phyloP scores from a whole-genome alignment of 2,329 filamentous ascomycete species.

The Curvularia sp. region DNA sequence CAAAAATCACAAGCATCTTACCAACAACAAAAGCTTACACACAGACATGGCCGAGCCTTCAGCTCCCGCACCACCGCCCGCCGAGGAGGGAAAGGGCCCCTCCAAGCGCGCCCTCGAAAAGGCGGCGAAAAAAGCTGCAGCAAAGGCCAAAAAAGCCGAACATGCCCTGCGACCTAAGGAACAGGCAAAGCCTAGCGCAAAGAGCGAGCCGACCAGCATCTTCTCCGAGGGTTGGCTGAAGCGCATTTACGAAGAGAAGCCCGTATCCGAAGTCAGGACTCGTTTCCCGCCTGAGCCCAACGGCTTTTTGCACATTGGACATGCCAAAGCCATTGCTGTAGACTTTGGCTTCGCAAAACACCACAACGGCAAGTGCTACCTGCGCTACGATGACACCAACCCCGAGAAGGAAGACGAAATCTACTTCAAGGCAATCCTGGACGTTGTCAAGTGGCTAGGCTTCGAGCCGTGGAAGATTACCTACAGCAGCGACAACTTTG shows the following conservation, averaged over 20 bases:
- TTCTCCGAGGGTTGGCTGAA: constrained; percentile 60
- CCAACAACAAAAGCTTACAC: constrained; percentile 3
- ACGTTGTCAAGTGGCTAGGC: constrained; percentile 85
- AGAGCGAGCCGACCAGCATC: constrained; percentile 45
- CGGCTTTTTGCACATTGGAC: constrained; percentile 90
- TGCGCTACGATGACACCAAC: constrained; percentile 94
- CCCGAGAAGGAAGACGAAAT: constrained; percentile 90
- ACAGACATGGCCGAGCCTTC: constrained; percentile 37
- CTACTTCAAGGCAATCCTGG: constrained; percentile 87
- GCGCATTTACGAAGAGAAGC: constrained; percentile 59
- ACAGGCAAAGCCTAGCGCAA: constrained; percentile 41
- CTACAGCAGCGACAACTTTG: constrained; percentile 89
- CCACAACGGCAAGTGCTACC: constrained; percentile 77
- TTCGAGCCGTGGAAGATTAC: constrained; percentile 83
- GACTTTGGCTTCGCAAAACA: constrained; percentile 94
- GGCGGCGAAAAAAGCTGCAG: constrained; percentile 58
- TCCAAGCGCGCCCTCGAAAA: constrained; percentile 60
- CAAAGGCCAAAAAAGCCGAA: constrained; percentile 53
- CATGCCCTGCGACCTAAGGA: constrained; percentile 52
- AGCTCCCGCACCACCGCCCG: constrained; percentile 22
- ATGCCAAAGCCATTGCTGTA: constrained; percentile 93
- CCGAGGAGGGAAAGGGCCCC: constrained; percentile 46
- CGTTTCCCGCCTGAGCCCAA: constrained; percentile 73
- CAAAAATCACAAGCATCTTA: neutral
- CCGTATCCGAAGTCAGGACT: constrained; percentile 54